phyloP scores from a whole-genome alignment of 768 basidiomycete species.

The Tulasnella sp. region DNA sequence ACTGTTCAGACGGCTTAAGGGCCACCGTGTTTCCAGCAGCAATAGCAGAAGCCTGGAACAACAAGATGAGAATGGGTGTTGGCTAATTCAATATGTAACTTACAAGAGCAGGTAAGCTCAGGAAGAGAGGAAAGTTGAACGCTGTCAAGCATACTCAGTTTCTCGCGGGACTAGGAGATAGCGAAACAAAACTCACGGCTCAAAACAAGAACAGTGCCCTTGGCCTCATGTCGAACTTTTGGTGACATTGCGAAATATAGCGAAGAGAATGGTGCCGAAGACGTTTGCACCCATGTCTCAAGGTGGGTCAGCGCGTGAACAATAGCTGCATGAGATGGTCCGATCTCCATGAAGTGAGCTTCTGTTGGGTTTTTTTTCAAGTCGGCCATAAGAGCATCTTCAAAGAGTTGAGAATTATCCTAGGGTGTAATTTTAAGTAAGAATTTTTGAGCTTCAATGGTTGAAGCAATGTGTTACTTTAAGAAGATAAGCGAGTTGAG shows the following conservation, averaged over 20 bases:
- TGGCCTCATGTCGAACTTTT: conserved; percentile 6
- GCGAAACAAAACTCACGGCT: conserved; percentile 4
- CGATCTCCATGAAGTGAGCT: conserved; percentile 6
- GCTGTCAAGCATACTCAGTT: background rate
- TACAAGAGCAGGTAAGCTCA: background rate
- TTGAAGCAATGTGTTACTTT: too few species aligned
- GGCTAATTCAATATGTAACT: background rate
- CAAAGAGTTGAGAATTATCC: conserved; percentile 10
- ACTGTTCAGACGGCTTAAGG: conserved; percentile 65
- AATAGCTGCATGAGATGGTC: background rate
- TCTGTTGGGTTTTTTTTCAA: conserved; percentile 1
- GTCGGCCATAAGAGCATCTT: conserved; percentile 9
- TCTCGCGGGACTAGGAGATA: background rate
- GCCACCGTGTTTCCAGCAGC: conserved; percentile 63
- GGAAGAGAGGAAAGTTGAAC: conserved; percentile 9
- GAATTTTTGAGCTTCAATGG: too few species aligned
- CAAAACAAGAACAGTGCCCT: conserved; percentile 6
- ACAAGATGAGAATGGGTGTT: background rate
- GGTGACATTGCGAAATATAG: conserved; percentile 6
- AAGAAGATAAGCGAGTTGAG: conserved; percentile 34
- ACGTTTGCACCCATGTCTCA: conserved; percentile 3
- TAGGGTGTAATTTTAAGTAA: background rate
- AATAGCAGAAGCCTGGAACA: conserved; percentile 36
- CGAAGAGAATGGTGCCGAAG: background rate
- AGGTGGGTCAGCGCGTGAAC: conserved; percentile 2